phyloP scores from a whole-genome alignment of 495 filamentous ascomycete genomes.

The Cercophora scortea region DNA sequence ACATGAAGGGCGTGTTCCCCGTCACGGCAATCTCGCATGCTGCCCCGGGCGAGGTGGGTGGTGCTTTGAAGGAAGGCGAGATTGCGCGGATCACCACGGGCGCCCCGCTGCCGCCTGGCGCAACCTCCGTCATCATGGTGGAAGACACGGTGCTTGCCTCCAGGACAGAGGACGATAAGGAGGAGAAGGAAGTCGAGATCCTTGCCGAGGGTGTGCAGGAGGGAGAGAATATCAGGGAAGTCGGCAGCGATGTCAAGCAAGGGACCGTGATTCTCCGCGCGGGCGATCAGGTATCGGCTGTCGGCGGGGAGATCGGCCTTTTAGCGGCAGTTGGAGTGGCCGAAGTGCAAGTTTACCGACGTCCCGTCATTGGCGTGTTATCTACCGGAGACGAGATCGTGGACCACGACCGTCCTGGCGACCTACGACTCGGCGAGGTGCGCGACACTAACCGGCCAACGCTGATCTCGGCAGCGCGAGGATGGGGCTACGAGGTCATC shows the following conservation, averaged over 20 bases:
- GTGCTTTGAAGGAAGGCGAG: slow-evolving; percentile 58
- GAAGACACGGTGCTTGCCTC: slow-evolving; percentile 77
- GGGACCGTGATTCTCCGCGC: slow-evolving; percentile 62
- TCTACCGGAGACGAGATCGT: slow-evolving; percentile 96
- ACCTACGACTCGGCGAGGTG: slow-evolving; percentile 71
- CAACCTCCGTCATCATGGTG: slow-evolving; percentile 93
- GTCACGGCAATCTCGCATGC: slow-evolving; percentile 86
- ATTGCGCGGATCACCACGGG: slow-evolving; percentile 91
- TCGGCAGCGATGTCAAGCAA: slow-evolving; percentile 76
- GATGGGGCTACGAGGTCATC: slow-evolving; percentile 70
- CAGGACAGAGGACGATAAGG: slow-evolving; percentile 63
- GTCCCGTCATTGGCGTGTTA: slow-evolving; percentile 75
- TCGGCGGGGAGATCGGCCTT: slow-evolving; percentile 85
- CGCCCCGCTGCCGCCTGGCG: slow-evolving; percentile 79
- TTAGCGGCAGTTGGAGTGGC: slow-evolving; percentile 74
- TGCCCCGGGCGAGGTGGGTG: slow-evolving; percentile 36
- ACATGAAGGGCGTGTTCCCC: slow-evolving; percentile 70
- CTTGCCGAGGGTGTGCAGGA: slow-evolving; percentile 62
- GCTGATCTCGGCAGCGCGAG: slow-evolving; percentile 64
- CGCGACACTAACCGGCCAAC: slow-evolving; percentile 88
- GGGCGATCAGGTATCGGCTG: slow-evolving; percentile 70
- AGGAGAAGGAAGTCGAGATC: slow-evolving; percentile 89
- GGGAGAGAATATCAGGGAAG: slow-evolving; percentile 83
- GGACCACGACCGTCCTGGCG: slow-evolving; percentile 55
- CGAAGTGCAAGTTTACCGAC: slow-evolving; percentile 66